Conservation (phyloP, 441 rosid genomes). For the Cnidoscolus chayamansa region DNA sequence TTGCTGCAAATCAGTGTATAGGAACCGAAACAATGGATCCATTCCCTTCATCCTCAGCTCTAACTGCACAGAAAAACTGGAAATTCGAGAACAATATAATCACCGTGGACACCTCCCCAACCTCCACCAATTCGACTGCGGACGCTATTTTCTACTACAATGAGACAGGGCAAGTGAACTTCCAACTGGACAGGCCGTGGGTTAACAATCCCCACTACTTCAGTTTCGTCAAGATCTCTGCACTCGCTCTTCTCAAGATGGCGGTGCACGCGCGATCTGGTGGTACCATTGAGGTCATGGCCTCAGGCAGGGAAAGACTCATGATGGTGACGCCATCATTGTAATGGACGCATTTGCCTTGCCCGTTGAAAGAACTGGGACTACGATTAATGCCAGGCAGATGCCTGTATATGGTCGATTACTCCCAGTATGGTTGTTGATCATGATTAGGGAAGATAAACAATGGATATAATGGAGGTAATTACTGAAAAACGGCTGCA, state of each 20-base stretch:
- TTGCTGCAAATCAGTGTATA: no score
- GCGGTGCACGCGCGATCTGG: conserved; percentile 99
- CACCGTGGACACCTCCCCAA: conserved; percentile 40
- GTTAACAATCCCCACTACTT: conserved; percentile 86
- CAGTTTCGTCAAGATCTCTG: conserved; percentile 93
- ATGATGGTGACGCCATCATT: conserved; percentile 84
- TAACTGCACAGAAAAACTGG: conserved; percentile 95
- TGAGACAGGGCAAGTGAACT: conserved; percentile 57
- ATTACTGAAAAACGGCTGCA: neutral
- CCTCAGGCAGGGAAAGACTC: conserved; percentile 92
- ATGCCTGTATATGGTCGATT: conserved; percentile 97
- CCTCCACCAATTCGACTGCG: conserved; percentile 29
- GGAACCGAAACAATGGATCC: conserved; percentile 42
- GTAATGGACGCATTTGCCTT: conserved; percentile 98
- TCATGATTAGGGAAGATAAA: no score
- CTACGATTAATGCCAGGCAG: conserved; percentile 99
- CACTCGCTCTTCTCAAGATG: conserved; percentile 96
- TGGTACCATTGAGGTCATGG: conserved; percentile 99
- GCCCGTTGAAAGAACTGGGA: conserved; percentile 97
- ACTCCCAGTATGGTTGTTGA: conserved; percentile 45
- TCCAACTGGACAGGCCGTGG: conserved; percentile 98
- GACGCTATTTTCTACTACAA: conserved; percentile 86
- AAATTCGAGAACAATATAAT: conserved; percentile 88
- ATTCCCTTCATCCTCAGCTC: conserved; percentile 38
- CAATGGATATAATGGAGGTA: neutral